Percentiles rank a stretch among this genome's conserved stretches.
These are phyloP conservation scores for Beauveria caledonica DNA, from an alignment of 2,329 filamentous ascomycete species.

Conservation along the genomic window DNA sequence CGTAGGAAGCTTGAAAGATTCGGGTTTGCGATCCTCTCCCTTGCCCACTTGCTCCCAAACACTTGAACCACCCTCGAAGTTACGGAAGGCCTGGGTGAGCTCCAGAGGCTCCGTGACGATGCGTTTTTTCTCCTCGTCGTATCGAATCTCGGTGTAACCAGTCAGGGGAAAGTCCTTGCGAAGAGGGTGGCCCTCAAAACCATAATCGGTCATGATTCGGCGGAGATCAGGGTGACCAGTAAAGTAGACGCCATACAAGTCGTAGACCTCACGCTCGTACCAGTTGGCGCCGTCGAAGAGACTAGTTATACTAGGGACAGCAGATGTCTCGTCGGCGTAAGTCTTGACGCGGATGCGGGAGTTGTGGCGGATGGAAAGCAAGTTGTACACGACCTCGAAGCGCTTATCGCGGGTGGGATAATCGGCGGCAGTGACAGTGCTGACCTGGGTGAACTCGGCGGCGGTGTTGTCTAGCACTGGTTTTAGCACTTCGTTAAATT, in stretches of 20 bases:
- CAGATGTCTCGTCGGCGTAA: constrained; percentile 91
- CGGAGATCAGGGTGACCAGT: constrained; percentile 88
- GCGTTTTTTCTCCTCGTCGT: constrained; percentile 99
- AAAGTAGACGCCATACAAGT: constrained; percentile 97
- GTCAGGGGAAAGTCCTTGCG: constrained; percentile 97
- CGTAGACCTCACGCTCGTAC: constrained; percentile 98
- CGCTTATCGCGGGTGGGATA: constrained; percentile 92
- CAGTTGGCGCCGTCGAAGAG: constrained; percentile 95
- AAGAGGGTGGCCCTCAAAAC: constrained; percentile 94
- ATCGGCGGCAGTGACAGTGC: constrained; percentile 88
- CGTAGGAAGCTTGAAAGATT: constrained; percentile 87
- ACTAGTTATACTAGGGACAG: constrained; percentile 77
- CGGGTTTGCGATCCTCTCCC: constrained; percentile 72
- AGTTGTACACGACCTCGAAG: constrained; percentile 97
- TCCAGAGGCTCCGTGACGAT: constrained; percentile 97
- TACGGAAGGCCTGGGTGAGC: constrained; percentile 95
- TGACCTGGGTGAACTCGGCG: constrained; percentile 91
- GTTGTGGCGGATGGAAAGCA: constrained; percentile 93
- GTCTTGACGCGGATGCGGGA: constrained; percentile 96
- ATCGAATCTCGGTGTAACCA: constrained; percentile 95
- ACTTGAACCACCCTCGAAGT: constrained; percentile 85
- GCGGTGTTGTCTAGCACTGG: constrained; percentile 69
- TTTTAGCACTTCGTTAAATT: neutral
- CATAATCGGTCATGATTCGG: constrained; percentile 98
- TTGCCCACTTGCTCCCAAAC: constrained; percentile 58